These are phyloP conservation scores for Trichoderma virens DNA, from an alignment of 495 filamentous ascomycete genomes.

Conservation along the genomic window DNA sequence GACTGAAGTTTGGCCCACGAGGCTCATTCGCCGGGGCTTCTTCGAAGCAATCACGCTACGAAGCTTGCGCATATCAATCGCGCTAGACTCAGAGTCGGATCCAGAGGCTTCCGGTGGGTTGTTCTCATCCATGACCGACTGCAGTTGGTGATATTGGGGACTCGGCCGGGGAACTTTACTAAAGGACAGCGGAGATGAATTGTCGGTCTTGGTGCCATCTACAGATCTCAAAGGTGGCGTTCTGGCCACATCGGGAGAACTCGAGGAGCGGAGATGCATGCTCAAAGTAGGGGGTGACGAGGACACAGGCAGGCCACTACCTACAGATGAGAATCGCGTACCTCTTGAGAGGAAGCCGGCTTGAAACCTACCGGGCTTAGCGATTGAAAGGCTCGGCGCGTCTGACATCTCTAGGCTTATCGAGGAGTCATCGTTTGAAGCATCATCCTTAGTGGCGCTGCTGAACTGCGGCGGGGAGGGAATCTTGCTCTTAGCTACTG, in stretches of 20 bases:
- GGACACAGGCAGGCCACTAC: background rate
- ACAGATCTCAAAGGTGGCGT: conserved; percentile 41
- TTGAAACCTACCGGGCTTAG: conserved; percentile 77
- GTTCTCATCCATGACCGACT: conserved; percentile 27
- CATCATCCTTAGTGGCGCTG: conserved; percentile 5
- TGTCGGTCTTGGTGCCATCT: conserved; percentile 21
- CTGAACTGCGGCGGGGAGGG: background rate
- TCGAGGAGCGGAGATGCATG: background rate
- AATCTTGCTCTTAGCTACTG: conserved; percentile 26
- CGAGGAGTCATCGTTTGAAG: background rate
- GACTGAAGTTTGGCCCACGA: conserved; percentile 18
- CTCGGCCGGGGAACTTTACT: background rate
- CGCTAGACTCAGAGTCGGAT: conserved; percentile 35
- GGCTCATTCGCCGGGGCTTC: conserved; percentile 32
- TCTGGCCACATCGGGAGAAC: conserved; percentile 54
- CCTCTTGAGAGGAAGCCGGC: conserved; percentile 78
- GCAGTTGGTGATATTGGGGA: conserved; percentile 20
- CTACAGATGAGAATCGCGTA: conserved; percentile 16
- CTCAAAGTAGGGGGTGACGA: background rate
- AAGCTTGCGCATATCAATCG: conserved; percentile 37
- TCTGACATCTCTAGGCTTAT: conserved; percentile 44
- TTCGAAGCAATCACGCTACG: conserved; percentile 38
- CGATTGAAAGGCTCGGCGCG: conserved; percentile 27
- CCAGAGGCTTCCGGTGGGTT: conserved; percentile 22
- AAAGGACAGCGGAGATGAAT: conserved; percentile 28